Evolutionary conservation across 371 early-diverging fungal genomes (phyloP), one percentile per base, ranked within the genome.

Genomic region (Mortierella sp.): DNA sequence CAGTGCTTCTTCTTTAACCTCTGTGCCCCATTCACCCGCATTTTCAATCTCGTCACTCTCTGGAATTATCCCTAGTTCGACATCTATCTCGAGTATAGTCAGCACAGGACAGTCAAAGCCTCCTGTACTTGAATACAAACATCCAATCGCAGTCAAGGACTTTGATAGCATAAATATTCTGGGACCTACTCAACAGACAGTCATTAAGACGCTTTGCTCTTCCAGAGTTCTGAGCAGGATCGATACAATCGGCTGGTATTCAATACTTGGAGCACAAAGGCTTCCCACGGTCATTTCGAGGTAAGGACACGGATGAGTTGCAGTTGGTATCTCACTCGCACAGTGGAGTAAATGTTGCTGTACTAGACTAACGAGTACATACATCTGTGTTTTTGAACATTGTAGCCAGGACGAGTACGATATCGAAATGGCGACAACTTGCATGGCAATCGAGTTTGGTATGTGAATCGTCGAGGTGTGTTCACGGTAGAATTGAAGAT

Each of bases 401-500:
- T 62, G n/a, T 77, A 93, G 94, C 47, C 92, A 94, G 73, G 91
- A 91, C 81, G 90, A 92, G 24, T 91, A 89, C 79, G 94, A 93
- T 70, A 75, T 94, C 58, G 94, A 94, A 64, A 91, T 92, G 90
- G 89, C 88, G 18, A 89, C 91, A 20, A 86, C 91, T 18, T 87
- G 88, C 52, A 73, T 90, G 70, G 91, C 91, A 2, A 90, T 91
- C 64, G 90, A 90, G 68, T 76, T 93, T 58, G 88, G 93, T 92
- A 55, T 28, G 28, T 49, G 49, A 49, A 49, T 20, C n/a, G 8
- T 49, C 18, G 45, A 49, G 12, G 18, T 49, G 49, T 49, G 43
- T 14, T 43, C 16, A 43, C 16, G 16, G 43, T 43, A 43, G 16
- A 43, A 43, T 43, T 14, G 43, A 43, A 16, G 43, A 43, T 14